Evolutionary conservation across 1,139 yeast genomes (phyloP).

Genomic region (Geotrichum macrosporum): DNA sequence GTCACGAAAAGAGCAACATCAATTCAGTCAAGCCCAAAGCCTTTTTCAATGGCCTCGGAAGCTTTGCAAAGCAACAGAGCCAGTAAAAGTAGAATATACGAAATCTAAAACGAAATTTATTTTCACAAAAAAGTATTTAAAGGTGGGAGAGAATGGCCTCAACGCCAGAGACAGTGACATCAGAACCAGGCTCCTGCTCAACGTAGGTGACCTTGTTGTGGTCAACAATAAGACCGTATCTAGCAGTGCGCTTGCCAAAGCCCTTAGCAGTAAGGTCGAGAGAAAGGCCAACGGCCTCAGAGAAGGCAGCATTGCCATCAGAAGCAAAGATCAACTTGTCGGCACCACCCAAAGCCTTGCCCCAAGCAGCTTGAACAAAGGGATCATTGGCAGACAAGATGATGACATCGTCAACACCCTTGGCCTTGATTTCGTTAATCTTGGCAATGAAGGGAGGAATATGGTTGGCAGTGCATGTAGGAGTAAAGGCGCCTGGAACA

Average conservation of each 20-base stretch:
- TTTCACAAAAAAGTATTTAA: conserved; percentile 23
- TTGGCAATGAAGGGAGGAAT: conserved; percentile 67
- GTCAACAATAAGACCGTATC: conserved; percentile 69
- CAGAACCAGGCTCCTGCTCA: conserved; percentile 60
- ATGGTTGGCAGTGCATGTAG: conserved; percentile 78
- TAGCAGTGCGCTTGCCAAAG: conserved; percentile 59
- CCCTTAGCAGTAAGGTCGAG: conserved; percentile 55
- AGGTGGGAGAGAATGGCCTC: conserved; percentile 47
- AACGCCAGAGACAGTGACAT: conserved; percentile 60
- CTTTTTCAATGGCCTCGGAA: conserved; percentile 12
- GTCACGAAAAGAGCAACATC: conserved; percentile 10
- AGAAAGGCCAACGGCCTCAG: conserved; percentile 58
- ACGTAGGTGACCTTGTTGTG: conserved; percentile 61
- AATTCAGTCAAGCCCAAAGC: conserved; percentile 13
- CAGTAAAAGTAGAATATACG: not conserved
- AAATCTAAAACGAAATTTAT: not conserved
- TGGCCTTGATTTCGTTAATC: conserved; percentile 52
- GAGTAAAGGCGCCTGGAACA: conserved; percentile 92
- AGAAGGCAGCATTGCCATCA: conserved; percentile 64
- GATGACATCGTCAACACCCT: conserved; percentile 68
- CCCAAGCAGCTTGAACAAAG: conserved; percentile 77
- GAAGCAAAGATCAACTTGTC: conserved; percentile 58
- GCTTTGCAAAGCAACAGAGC: conserved; percentile 3
- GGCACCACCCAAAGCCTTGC: conserved; percentile 57
- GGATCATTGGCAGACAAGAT: conserved; percentile 79